A percentile compares a stretch with the other conserved stretches of the same genome.
phyloP scores from a whole-genome alignment of 2,329 filamentous ascomycete species.

The Alternaria postmessia region DNA sequence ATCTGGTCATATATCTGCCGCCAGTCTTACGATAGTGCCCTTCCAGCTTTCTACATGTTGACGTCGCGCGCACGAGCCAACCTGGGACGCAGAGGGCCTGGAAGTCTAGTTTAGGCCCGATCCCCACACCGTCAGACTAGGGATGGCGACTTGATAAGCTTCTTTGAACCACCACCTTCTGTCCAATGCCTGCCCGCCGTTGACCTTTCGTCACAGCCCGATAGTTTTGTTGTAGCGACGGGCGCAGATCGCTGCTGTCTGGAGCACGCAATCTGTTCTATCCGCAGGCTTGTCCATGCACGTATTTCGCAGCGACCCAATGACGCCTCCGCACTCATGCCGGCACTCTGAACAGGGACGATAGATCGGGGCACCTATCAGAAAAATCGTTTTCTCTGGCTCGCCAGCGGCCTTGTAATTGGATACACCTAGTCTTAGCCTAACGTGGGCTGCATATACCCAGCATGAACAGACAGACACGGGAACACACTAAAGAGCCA shows the following conservation, averaged over 20 bases:
- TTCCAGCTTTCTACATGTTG: conserved; percentile 1
- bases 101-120: conserved; percentile 14
- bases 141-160: conserved; percentile 42
- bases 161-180: conserved; percentile 31
- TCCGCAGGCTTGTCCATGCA: conserved; percentile 27
- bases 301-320: conserved; percentile 28
- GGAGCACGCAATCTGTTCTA: conserved; percentile 32
- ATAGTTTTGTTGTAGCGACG: conserved; percentile 15
- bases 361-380: conserved; percentile 38
- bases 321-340: conserved; percentile 24
- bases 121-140: conserved; percentile 29
- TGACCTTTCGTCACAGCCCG: conserved; percentile 7
- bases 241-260: conserved; percentile 22
- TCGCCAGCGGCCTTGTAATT: conserved; percentile 31
- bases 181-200: conserved; percentile 27
- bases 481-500: conserved; percentile 41
- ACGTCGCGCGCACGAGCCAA: conserved; percentile 19
- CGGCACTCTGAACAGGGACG: conserved; percentile 28
- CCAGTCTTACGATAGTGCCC: not conserved
- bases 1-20: not conserved
- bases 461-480: conserved; percentile 52
- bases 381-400: conserved; percentile 30
- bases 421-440: conserved; percentile 28
- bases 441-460: conserved; percentile 38
- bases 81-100: conserved; percentile 14